Percentiles rank a stretch among this genome's conserved stretches.
phyloP scores from a whole-genome alignment of 2,329 filamentous ascomycete species.

The Plectosphaerella sp. region DNA sequence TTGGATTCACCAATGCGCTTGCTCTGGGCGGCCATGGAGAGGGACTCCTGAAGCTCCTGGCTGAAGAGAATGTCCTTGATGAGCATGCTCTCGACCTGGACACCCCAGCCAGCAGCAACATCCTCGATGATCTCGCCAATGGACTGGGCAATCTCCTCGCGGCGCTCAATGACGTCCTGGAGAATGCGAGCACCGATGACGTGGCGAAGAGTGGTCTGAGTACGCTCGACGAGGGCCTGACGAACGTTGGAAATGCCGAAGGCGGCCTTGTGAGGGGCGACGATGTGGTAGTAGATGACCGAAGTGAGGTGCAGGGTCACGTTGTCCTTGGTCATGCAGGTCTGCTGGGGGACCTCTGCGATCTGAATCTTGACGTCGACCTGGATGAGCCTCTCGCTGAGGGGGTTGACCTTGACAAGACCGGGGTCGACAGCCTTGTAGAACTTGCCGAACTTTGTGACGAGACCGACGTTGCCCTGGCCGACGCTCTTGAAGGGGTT shows the following conservation, averaged over 20 bases:
- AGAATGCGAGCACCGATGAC: slow-evolving; percentile 93
- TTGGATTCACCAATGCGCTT: slow-evolving; percentile 99
- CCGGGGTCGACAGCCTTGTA: slow-evolving; percentile 95
- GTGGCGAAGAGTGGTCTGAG: slow-evolving; percentile 94
- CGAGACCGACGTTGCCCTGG: slow-evolving; percentile 91
- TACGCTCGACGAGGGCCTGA: slow-evolving; percentile 95
- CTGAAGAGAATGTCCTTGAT: slow-evolving; percentile 99
- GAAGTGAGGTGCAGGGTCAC: slow-evolving; percentile 90
- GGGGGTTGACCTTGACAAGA: slow-evolving; percentile 94
- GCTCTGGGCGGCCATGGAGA: slow-evolving; percentile 97
- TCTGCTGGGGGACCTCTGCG: slow-evolving; percentile 86
- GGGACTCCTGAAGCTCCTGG: slow-evolving; percentile 88
- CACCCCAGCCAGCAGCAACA: slow-evolving; percentile 89
- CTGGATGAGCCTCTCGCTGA: slow-evolving; percentile 83
- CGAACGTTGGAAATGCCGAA: slow-evolving; percentile 94
- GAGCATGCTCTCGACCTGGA: slow-evolving; percentile 95
- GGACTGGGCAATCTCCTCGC: slow-evolving; percentile 91
- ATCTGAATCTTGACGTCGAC: slow-evolving; percentile 99
- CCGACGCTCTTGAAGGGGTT: slow-evolving; percentile 92
- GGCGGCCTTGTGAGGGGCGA: slow-evolving; percentile 89
- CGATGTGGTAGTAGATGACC: slow-evolving; percentile 99
- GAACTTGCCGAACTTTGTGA: slow-evolving; percentile 94
- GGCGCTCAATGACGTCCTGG: slow-evolving; percentile 96
- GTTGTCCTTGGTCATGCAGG: slow-evolving; percentile 99
- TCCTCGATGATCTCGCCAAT: slow-evolving; percentile 98